Base-by-base conservation (phyloP, 345 rosid genomes). In the Isatis tinctoria region DNA sequence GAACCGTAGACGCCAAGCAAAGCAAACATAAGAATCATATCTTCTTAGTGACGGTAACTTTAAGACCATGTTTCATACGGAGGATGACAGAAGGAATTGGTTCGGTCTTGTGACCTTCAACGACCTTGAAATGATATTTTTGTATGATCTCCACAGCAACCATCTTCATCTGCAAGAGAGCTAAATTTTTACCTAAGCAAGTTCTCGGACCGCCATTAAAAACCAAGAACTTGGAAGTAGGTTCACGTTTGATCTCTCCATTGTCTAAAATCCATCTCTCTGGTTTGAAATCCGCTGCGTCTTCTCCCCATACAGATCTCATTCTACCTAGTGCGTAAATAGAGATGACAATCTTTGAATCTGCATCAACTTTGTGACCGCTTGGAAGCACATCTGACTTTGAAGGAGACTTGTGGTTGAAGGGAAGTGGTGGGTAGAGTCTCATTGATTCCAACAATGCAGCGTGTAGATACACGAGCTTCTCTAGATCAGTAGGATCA, bases 301-400 rank as follows among this genome's bases (percentile, higher is more conserved):
- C 82, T 10, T 78, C 79, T 22, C 87, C 85, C 84, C 85, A 80
- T 16, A 82, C 63, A 0, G 77, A 65, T 20, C 30, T 56, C 85
- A 84, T 84, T 28, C 85, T 82, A 22, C 82, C 82, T 43, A 78
- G 35, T 8, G 73, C 57, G 7, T 73, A 69, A 3, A 61, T 61
- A 44, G 63, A 16, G n/a, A 16, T 4, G 17, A 70, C 0, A 7
- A 75, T 69, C 45, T 22, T 72, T 40, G 56, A 39, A 3, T 78
- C 41, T 33, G 48, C 56, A 22, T 54, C 26, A 14, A 72, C 78
- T 5, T 10, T 58, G 64, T 80, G 80, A 8, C 83, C 82, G n/a
- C 82, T 80, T 20, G 85, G 80, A 71, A 78, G 82, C 14, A 51
- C 36, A 37, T 67, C 74, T 1, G 27, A 4, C 69, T 66, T 10